Conservation (phyloP, 148 eudicot genomes). For the Chenopodium berlandieri region DNA sequence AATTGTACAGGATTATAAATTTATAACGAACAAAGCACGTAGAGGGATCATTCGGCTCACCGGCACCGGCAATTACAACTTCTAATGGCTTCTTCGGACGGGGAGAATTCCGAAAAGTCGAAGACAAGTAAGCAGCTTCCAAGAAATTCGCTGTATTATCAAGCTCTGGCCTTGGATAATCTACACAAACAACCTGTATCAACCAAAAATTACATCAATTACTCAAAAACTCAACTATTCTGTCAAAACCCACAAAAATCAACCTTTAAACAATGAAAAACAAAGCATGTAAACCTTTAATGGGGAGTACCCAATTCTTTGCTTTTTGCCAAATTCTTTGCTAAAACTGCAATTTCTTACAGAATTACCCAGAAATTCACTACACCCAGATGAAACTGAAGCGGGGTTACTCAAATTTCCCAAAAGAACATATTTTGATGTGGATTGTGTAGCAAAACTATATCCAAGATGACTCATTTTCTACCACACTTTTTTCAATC, state of each 20-base stretch:
- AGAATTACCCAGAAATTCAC: slow-evolving; percentile 25
- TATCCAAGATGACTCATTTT: slow-evolving; percentile 30
- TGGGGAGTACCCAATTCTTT: slow-evolving; percentile 26
- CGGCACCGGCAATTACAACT: slow-evolving; percentile 91
- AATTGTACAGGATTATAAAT: background rate
- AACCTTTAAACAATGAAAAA: background rate
- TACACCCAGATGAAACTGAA: slow-evolving; percentile 21
- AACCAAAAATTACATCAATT: background rate
- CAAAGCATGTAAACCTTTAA: slow-evolving; percentile 26
- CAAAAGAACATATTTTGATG: slow-evolving; percentile 23
- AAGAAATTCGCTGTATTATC: slow-evolving; percentile 69
- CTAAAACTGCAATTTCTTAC: slow-evolving; percentile 18
- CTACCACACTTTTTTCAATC: background rate
- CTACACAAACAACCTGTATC: slow-evolving; percentile 78
- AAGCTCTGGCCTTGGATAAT: slow-evolving; percentile 97
- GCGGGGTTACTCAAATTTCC: slow-evolving; percentile 18
- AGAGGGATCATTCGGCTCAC: slow-evolving; percentile 31
- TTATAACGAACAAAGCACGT: background rate
- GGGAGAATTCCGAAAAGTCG: slow-evolving; percentile 61
- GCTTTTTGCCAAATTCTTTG: slow-evolving; percentile 16
- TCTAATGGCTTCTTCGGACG: slow-evolving; percentile 80
- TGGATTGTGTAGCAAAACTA: slow-evolving; percentile 26
- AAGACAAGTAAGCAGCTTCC: slow-evolving; percentile 89
- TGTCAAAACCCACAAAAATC: slow-evolving; percentile 1
- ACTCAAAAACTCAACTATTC: background rate